Percentiles rank a stretch among this genome's conserved stretches.
phyloP scores from a whole-genome alignment of 768 basidiomycete genomes.

The Paxillus involutus region DNA sequence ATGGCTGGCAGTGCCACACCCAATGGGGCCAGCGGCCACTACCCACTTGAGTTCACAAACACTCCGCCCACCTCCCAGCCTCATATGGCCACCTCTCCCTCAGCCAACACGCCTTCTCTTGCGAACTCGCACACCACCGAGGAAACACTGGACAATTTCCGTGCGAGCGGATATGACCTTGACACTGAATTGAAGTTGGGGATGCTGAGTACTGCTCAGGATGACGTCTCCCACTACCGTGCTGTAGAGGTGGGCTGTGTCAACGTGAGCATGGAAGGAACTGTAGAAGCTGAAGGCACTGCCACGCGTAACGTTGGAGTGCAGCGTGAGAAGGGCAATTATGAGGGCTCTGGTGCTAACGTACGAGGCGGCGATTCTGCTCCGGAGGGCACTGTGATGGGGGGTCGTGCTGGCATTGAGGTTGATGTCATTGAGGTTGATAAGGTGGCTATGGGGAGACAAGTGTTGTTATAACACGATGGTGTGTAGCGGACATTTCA shows the following conservation, averaged over 20 bases:
- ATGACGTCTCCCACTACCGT: constrained; percentile 17
- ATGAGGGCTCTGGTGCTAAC: constrained; percentile 10
- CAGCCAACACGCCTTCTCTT: constrained; percentile 19
- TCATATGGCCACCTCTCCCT: constrained; percentile 21
- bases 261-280: neutral
- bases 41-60: neutral
- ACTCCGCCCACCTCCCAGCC: constrained; percentile 1
- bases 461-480: neutral
- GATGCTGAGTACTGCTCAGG: constrained; percentile 23
- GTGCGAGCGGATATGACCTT: constrained; percentile 24
- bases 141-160: constrained; percentile 22
- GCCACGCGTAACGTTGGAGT: neutral
- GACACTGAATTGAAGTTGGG: constrained; percentile 24
- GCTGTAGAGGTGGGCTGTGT: constrained; percentile 12
- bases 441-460: neutral
- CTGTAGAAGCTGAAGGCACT: constrained; percentile 1
- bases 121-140: constrained; percentile 23
- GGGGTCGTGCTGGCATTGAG: neutral
- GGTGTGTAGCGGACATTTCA: neutral
- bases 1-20: neutral
- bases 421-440: neutral
- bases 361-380: neutral
- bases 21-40: neutral
- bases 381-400: neutral
- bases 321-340: constrained; percentile 5